Conservation (phyloP, 768 basidiomycete species). For the Lyophyllum decastes region DNA sequence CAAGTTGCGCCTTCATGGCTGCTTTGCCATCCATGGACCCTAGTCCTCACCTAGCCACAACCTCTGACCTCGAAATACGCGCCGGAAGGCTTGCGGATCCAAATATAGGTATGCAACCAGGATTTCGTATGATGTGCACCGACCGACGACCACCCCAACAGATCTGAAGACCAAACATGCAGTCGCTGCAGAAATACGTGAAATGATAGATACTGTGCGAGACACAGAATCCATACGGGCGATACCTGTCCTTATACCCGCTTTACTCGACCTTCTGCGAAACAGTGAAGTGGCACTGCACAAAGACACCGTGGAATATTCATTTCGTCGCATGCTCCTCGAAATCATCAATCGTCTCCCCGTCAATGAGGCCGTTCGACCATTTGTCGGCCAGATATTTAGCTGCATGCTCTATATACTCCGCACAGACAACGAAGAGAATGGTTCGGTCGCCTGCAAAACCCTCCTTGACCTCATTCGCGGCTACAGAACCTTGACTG, state of each 20-base stretch:
- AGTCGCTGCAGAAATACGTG: slow-evolving; percentile 77
- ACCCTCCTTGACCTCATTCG: slow-evolving; percentile 88
- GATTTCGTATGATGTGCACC: not conserved
- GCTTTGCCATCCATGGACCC: slow-evolving; percentile 35
- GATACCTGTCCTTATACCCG: slow-evolving; percentile 71
- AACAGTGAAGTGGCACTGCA: slow-evolving; percentile 66
- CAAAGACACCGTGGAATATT: slow-evolving; percentile 71
- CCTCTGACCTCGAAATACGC: slow-evolving; percentile 67
- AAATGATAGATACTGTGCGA: slow-evolving; percentile 77
- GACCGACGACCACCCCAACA: slow-evolving; percentile 27
- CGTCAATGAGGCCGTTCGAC: slow-evolving; percentile 73
- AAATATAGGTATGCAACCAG: slow-evolving; percentile 53
- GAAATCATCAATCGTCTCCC: slow-evolving; percentile 91
- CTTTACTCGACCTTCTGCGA: slow-evolving; percentile 71
- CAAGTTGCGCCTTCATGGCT: slow-evolving; percentile 26
- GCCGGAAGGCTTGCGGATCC: slow-evolving; percentile 77
- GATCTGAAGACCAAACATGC: slow-evolving; percentile 72
- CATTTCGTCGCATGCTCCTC: slow-evolving; percentile 83
- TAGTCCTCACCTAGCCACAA: slow-evolving; percentile 33
- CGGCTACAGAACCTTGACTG: slow-evolving; percentile 68
- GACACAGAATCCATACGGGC: slow-evolving; percentile 73
- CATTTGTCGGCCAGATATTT: slow-evolving; percentile 67
- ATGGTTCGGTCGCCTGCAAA: slow-evolving; percentile 88
- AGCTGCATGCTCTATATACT: slow-evolving; percentile 82
- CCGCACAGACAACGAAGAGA: slow-evolving; percentile 94